These are phyloP conservation scores for Kurtzmaniella natalensis DNA, from an alignment of 1,139 yeast genomes.

Conservation along the genomic window DNA sequence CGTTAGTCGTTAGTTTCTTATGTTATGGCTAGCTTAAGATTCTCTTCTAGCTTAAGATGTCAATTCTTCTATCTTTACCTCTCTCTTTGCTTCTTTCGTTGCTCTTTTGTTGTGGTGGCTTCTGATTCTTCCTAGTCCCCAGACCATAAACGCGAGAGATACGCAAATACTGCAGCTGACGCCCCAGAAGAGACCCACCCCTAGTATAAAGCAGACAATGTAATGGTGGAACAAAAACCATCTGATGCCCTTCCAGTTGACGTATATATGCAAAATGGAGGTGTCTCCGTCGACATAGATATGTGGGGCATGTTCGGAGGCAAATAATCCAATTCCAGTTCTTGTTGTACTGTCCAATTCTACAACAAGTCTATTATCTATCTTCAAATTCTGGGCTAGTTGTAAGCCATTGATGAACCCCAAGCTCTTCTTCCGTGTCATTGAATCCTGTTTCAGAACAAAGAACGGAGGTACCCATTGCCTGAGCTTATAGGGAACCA, in stretches of 20 bases:
- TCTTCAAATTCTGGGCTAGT: background rate
- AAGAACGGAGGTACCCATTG: slow-evolving; percentile 36
- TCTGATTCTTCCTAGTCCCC: background rate
- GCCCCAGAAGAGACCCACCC: slow-evolving; percentile 48
- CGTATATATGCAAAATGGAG: slow-evolving; percentile 13
- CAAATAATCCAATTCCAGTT: no score
- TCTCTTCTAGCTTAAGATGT: background rate
- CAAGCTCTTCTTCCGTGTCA: background rate
- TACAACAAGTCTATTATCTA: no score
- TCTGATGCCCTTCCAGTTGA: slow-evolving; percentile 54
- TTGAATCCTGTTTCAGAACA: slow-evolving; percentile 16
- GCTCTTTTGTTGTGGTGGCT: background rate
- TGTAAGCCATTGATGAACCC: background rate
- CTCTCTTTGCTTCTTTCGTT: background rate
- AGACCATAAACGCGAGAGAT: slow-evolving; percentile 16
- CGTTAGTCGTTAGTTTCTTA: no score
- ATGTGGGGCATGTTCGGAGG: background rate
- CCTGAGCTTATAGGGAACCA: slow-evolving; percentile 34
- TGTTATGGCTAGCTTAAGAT: no score
- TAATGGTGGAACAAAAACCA: slow-evolving; percentile 52
- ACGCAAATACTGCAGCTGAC: slow-evolving; percentile 26
- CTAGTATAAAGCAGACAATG: slow-evolving; percentile 42
- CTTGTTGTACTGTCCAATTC: no score
- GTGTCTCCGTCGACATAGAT: slow-evolving; percentile 8
- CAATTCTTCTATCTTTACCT: background rate